phyloP scores from a whole-genome alignment of 129 eudicot species.

The Sambucus nigra region DNA sequence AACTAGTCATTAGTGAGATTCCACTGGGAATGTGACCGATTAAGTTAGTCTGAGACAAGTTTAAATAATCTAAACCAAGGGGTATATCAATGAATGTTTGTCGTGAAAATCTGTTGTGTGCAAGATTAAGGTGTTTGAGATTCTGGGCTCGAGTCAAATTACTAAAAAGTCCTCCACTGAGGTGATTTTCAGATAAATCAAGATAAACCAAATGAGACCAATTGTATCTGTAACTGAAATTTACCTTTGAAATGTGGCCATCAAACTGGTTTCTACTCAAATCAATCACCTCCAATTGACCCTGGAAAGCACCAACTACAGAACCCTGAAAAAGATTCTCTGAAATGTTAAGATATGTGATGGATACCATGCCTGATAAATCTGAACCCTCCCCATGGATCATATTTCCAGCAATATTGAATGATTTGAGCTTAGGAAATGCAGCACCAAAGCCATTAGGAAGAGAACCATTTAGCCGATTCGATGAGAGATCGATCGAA shows the following conservation, averaged over 20 bases:
- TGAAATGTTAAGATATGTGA: slow-evolving; percentile 54
- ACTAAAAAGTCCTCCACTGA: slow-evolving; percentile 48
- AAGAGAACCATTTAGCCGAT: slow-evolving; percentile 56
- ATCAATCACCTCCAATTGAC: slow-evolving; percentile 66
- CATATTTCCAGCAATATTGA: slow-evolving; percentile 55
- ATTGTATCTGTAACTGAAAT: slow-evolving; percentile 34
- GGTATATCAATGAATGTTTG: slow-evolving; percentile 42
- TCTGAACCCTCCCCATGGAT: slow-evolving; percentile 58
- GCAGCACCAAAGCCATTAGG: slow-evolving; percentile 52
- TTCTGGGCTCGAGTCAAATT: slow-evolving; percentile 34
- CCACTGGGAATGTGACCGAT: slow-evolving; percentile 38
- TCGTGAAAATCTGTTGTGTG: slow-evolving; percentile 46
- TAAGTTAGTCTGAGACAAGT: slow-evolving; percentile 51
- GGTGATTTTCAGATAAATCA: slow-evolving; percentile 59
- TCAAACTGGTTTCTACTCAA: slow-evolving; percentile 69
- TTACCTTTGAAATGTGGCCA: slow-evolving; percentile 65
- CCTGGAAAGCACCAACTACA: slow-evolving; percentile 51
- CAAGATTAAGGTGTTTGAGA: slow-evolving; percentile 75
- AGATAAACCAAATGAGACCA: slow-evolving; percentile 63
- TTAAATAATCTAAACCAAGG: slow-evolving; percentile 55
- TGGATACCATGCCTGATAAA: slow-evolving; percentile 45
- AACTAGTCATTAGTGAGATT: slow-evolving; percentile 32
- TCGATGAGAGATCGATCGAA: slow-evolving; percentile 53
- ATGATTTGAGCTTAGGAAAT: slow-evolving; percentile 52
- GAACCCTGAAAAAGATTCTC: slow-evolving; percentile 67